Conservation (phyloP, 1,139 yeast species). For the Scheffersomyces illinoinensis region DNA sequence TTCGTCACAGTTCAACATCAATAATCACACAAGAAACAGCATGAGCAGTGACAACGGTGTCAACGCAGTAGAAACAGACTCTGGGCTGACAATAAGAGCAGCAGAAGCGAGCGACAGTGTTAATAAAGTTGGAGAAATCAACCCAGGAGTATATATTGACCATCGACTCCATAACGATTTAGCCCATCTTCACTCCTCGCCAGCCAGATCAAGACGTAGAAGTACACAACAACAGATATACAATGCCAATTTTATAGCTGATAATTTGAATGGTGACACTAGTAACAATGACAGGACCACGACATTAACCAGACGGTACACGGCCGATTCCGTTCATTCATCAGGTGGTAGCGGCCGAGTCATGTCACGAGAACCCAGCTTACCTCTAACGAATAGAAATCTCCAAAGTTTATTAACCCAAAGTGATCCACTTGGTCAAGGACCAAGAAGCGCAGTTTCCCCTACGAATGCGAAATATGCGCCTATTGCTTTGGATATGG, state of each 20-base stretch:
- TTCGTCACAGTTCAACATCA: neutral
- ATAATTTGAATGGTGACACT: neutral
- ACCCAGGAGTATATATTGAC: slow-evolving; percentile 31
- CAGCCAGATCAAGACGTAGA: slow-evolving; percentile 34
- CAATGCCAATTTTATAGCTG: slow-evolving; percentile 3
- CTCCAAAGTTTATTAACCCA: slow-evolving; percentile 26
- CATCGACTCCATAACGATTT: slow-evolving; percentile 33
- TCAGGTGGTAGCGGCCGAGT: neutral
- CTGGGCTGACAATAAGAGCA: neutral
- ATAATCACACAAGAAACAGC: neutral
- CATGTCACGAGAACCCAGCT: slow-evolving; percentile 6
- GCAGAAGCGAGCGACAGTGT: neutral
- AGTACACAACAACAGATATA: slow-evolving; percentile 5
- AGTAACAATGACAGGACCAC: neutral
- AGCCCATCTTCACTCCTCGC: slow-evolving; percentile 32
- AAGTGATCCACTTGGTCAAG: slow-evolving; percentile 1
- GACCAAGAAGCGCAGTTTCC: slow-evolving; percentile 6
- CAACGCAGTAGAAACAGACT: neutral
- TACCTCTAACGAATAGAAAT: slow-evolving; percentile 42
- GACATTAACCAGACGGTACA: neutral
- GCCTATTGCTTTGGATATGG: slow-evolving; percentile 42
- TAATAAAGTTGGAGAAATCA: neutral
- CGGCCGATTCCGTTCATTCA: neutral
- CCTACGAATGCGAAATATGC: slow-evolving; percentile 17
- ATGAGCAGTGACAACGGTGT: neutral